Evolutionary conservation across 164 flowering plant species (phyloP), one percentile per base, ranked within the genome.

Genomic region (Tetrastigma voinierianum): DNA sequence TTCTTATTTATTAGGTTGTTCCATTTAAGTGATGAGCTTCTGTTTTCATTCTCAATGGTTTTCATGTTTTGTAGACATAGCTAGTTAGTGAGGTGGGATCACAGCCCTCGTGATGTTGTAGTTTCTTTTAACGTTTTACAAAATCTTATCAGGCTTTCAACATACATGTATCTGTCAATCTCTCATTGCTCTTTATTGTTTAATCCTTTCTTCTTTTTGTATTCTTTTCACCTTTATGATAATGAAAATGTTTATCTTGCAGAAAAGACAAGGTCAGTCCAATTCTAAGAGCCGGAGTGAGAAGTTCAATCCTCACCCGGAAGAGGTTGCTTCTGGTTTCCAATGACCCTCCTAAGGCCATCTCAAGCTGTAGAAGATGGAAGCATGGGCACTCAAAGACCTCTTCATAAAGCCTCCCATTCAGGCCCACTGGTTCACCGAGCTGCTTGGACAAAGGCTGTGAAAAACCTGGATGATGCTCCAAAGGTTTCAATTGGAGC

Each of bases 291-390:
- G 96, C 81, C 79, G 94, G 62, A 95, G 99, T 73, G 97, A 95
- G 82, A 85, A 82, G 81, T 95, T 95, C 78, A 89, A 84, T 65
- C 83, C 88, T 72, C 85, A 86, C 58, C 89, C 78, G 18, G 99
- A 92, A 80, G 99, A 95, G 61, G 87, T 79, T 58, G 98, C 98
- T 47, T 95, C 99, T 65, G 99, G 99, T 46, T 95, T 71, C 99
- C 97, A 23, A 89, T 95, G 99, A 95, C 67, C 99, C 97, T 25
- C 97, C 96, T n/a, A 84, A 84, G 96, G 70, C 87, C 83, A 62
- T 84, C 93, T 9, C 90, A 85, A 69, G 85, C 77, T 19, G 44
- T 68, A 44, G 96, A 87, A 75, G 84, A 83, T 69, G 57, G 77
- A 66, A 67, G 67, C 19, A 73, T 57, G 52, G 87, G 77, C 51